Conservation (phyloP, 768 basidiomycete species). For the Kockovaella imperatae region DNA sequence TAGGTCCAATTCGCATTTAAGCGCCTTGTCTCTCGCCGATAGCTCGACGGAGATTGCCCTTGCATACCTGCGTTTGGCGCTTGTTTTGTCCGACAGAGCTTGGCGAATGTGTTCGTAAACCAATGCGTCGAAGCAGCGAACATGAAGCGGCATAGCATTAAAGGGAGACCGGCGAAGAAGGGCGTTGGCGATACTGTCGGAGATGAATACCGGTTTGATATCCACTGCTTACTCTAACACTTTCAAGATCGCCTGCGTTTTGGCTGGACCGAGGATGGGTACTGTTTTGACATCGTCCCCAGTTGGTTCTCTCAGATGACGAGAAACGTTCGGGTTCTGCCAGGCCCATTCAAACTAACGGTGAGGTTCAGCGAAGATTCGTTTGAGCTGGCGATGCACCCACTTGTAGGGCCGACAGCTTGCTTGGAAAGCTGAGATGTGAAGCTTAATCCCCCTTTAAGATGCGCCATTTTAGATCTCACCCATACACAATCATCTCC, state of each 20-base stretch:
- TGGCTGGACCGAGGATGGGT: too few species aligned
- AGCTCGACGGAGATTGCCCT: too few species aligned
- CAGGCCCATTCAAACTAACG: conserved; percentile 71
- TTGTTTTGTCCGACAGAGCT: too few species aligned
- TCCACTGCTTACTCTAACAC: too few species aligned
- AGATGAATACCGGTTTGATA: conserved; percentile 2
- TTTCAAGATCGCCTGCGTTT: too few species aligned
- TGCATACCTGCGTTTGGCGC: too few species aligned
- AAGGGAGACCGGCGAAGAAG: conserved; percentile 65
- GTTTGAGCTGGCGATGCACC: conserved; percentile 3
- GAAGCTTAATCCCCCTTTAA: neutral
- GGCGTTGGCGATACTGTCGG: conserved; percentile 51
- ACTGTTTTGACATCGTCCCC: too few species aligned
- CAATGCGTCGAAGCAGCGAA: conserved; percentile 64
- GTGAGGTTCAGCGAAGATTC: conserved; percentile 28
- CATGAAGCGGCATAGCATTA: conserved; percentile 62
- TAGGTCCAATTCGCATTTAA: too few species aligned
- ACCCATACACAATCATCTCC: conserved; percentile 71
- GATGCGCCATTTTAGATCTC: neutral
- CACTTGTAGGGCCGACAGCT: conserved; percentile 56
- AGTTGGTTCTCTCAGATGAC: conserved; percentile 51
- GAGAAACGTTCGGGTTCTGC: conserved; percentile 66
- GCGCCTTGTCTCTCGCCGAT: too few species aligned
- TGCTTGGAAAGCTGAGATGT: conserved; percentile 58
- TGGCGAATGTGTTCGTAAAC: conserved; percentile 58